Conservation (phyloP, 805 yeast species). For the Suhomyces sp. region DNA sequence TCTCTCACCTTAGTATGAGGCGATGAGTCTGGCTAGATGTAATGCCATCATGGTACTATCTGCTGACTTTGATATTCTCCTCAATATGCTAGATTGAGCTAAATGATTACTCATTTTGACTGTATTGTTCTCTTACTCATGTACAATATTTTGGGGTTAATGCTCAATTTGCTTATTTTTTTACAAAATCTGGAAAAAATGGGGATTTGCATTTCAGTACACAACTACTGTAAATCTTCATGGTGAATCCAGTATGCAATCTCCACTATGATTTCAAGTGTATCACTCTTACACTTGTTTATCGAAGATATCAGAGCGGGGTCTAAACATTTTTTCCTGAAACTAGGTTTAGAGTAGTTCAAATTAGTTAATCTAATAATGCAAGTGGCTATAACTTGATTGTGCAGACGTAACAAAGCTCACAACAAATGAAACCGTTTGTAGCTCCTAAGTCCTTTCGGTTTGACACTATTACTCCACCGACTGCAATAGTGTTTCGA, state of each 20-base stretch:
- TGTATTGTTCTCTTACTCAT: neutral
- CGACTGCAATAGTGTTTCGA: neutral
- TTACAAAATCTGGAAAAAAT: neutral
- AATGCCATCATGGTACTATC: neutral
- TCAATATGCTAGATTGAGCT: neutral
- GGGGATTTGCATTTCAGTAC: neutral
- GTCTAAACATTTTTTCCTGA: neutral
- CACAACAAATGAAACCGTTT: neutral
- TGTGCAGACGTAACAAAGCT: neutral
- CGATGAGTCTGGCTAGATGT: neutral
- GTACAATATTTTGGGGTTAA: neutral
- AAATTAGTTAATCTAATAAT: neutral
- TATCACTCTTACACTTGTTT: neutral
- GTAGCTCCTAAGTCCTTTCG: neutral
- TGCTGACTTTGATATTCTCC: neutral
- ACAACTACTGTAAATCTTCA: neutral
- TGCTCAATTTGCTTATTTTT: neutral
- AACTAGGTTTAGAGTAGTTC: neutral
- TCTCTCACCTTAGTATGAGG: neutral
- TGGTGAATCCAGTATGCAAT: neutral
- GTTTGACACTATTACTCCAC: neutral
- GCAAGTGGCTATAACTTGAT: neutral
- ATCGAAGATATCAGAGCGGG: neutral
- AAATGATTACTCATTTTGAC: neutral
- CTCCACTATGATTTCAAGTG: too few relatives aligned